Evolutionary conservation across 139 green algal species (phyloP), one percentile per base, ranked within the genome.

Genomic region (Deuterostichococcus epilithicus): DNA sequence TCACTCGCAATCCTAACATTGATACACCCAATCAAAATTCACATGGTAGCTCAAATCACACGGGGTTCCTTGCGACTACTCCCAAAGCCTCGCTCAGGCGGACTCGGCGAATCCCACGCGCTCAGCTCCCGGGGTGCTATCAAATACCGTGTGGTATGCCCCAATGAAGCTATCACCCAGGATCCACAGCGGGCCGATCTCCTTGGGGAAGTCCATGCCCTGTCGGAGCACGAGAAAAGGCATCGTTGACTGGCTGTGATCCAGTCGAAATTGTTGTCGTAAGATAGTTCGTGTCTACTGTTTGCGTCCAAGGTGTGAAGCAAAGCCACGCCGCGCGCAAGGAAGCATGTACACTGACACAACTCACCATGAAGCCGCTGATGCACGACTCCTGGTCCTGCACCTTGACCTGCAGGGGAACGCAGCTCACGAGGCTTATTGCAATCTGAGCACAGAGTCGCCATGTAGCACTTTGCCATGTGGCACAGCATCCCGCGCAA

Each of bases 91-190:
- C 25, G 5, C 33, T 77, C 60, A 86, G 13, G 82, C 74, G 22
- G 94, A 86, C 22, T 88, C 77, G 3, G 96, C 96, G 85, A 99
- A 98, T 44, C 96, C 96, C 0, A 99, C 82, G 13, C 95, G 85
- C 68, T 85, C 78, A 39, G 94, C 90, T 69, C 93, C 96, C 13
- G 8, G 10, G 3, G 52, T 63, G 39, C 90, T 52, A 73, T 99
- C 95, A 77, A 97, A 99, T 0, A 97, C 88, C 10, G 94, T 96
- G 89, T 99, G 93, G 84, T 98, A 99, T 3, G 88, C 84, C 1
- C 93, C 95, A 13, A 99, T 80, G 86, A 98, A 98, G 37, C 97
- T 86, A 75, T 98, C 95, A 0, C 95, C 96, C 79, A 99, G 82
- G 75, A 98, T 98, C 96, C 96, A 99, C 45, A 98, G 88, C 13